These are phyloP conservation scores for Ambispora gerdemannii DNA, from an alignment of 192 early-diverging fungal genomes.

Conservation along the genomic window DNA sequence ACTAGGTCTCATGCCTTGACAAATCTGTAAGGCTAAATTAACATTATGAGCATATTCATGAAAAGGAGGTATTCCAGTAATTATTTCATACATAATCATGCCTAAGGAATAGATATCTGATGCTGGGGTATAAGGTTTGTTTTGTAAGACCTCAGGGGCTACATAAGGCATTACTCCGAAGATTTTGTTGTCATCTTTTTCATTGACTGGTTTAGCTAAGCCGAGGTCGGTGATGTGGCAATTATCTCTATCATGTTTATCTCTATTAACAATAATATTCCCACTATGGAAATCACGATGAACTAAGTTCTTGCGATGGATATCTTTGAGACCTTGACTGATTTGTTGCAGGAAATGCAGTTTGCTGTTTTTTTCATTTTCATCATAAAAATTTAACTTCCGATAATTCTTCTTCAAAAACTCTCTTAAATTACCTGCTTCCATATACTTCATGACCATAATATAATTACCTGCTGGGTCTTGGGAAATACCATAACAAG, in stretches of 20 bases:
- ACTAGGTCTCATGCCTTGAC: neutral
- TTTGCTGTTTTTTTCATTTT: neutral
- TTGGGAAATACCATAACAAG: slow-evolving; percentile 8
- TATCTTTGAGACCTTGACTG: slow-evolving; percentile 1
- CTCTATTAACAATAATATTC: neutral
- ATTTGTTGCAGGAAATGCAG: neutral
- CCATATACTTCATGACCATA: neutral
- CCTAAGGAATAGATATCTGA: slow-evolving; percentile 16
- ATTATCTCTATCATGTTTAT: neutral
- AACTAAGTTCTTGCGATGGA: neutral
- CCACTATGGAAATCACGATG: slow-evolving; percentile 15
- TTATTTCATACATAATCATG: slow-evolving; percentile 3
- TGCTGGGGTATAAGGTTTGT: neutral
- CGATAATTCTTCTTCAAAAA: neutral
- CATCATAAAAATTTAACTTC: neutral
- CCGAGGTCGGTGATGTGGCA: neutral
- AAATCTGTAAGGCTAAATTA: neutral
- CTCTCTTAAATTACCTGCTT: neutral
- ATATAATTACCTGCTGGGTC: slow-evolving; percentile 8
- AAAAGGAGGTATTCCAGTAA: slow-evolving; percentile 3
- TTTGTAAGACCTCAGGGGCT: slow-evolving; percentile 3
- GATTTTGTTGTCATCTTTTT: neutral
- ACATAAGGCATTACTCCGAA: slow-evolving; percentile 17
- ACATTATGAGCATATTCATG: neutral
- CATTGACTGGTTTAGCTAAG: neutral